Evolutionary conservation across 1,284 basidiomycete genomes (phyloP).

Genomic region (Rugosomyces carneus): DNA sequence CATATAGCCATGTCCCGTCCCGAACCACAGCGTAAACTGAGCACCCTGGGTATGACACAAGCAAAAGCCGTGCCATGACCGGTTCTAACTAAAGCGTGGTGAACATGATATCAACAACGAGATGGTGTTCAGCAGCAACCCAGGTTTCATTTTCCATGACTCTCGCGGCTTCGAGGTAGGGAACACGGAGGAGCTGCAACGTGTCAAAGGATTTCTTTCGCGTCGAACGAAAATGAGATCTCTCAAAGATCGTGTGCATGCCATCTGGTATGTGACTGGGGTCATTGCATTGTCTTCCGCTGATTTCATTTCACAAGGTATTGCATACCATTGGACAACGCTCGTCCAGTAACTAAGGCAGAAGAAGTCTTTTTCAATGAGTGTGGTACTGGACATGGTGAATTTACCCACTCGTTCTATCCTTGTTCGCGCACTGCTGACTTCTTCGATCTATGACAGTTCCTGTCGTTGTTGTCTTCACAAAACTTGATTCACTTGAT

Average conservation of each 20-base stretch:
- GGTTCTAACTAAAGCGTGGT: slow-evolving; percentile 19
- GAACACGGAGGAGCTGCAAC: slow-evolving; percentile 14
- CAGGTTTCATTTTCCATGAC: slow-evolving; percentile 25
- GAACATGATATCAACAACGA: slow-evolving; percentile 27
- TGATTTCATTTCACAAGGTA: slow-evolving; percentile 9
- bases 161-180: slow-evolving; percentile 26
- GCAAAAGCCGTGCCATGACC: not conserved
- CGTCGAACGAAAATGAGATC: slow-evolving; percentile 7
- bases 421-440: not conserved
- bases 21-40: not conserved
- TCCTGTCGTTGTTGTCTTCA: slow-evolving; percentile 15
- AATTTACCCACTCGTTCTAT: too few species aligned
- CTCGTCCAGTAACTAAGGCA: slow-evolving; percentile 12
- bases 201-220: slow-evolving; percentile 18
- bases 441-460: slow-evolving; percentile 2
- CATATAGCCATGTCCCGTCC: slow-evolving; percentile 2
- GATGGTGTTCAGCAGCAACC: slow-evolving; percentile 24
- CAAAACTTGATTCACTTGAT: slow-evolving; percentile 13
- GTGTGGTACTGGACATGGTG: slow-evolving; percentile 14
- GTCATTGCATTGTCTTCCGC: not conserved
- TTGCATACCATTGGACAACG: slow-evolving; percentile 13
- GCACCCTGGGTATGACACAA: not conserved
- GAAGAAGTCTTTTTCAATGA: slow-evolving; percentile 12
- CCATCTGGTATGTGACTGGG: slow-evolving; percentile 19
- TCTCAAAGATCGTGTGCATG: slow-evolving; percentile 18